Percentiles rank a stretch among this genome's conserved stretches.
These are phyloP conservation scores for Telopea speciosissima DNA, from an alignment of 177 flowering plant species.

Conservation along the genomic window DNA sequence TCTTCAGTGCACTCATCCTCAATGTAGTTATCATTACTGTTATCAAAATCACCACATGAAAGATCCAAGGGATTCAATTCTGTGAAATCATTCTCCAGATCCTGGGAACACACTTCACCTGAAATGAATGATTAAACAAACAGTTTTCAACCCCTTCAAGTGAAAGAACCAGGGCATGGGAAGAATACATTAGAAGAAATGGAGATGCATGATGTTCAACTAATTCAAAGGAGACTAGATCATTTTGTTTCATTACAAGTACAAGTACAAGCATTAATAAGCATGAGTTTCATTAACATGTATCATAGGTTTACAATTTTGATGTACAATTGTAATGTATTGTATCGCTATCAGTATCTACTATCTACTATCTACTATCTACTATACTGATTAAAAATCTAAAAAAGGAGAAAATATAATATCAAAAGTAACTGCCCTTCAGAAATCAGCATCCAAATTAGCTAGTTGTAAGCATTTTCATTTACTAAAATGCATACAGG, in stretches of 20 bases:
- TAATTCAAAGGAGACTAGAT: conserved; percentile 4
- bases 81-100: conserved; percentile 18
- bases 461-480: conserved; percentile 16
- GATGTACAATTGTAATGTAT: conserved; percentile 9
- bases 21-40: conserved; percentile 16
- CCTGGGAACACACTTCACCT: conserved; percentile 24
- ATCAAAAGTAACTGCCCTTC: conserved; percentile 1
- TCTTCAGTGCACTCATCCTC: conserved; percentile 38
- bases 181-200: conserved; percentile 4
- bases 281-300: conserved; percentile 2
- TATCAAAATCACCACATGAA: conserved; percentile 2
- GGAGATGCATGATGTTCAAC: not conserved
- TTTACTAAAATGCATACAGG: conserved; percentile 16
- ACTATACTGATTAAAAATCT: no score
- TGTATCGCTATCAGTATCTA: no score
- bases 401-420: no score
- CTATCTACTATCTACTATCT: no score
- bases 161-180: conserved; percentile 1
- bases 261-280: not conserved
- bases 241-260: conserved; percentile 4
- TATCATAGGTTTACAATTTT: conserved; percentile 2
- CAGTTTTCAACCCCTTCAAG: not conserved
- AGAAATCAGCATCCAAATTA: conserved; percentile 8
- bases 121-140: conserved; percentile 17
- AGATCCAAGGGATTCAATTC: conserved; percentile 17